A percentile compares a stretch with the other conserved stretches of the same genome.
phyloP scores from a whole-genome alignment of 257 asterid species.

The Nicotiana attenuata region DNA sequence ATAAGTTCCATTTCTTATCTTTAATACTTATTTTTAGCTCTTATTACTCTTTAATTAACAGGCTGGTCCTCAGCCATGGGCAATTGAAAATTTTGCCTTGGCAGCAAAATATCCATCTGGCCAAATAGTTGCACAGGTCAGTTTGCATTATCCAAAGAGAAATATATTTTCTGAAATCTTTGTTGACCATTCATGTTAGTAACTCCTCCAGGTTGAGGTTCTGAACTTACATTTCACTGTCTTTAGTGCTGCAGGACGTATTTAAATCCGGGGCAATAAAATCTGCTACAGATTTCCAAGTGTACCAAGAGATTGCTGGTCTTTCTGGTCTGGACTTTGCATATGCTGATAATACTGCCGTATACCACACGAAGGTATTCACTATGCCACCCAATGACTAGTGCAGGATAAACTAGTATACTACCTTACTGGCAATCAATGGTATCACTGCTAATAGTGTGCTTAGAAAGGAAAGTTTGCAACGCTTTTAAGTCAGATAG shows the following conservation, averaged over 20 bases:
- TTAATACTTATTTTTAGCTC: not conserved
- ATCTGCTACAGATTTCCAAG: constrained; percentile 95
- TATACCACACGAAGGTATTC: constrained; percentile 90
- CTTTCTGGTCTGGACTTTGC: constrained; percentile 99
- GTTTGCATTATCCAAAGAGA: constrained; percentile 8
- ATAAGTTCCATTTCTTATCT: not conserved
- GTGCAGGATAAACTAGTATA: not conserved
- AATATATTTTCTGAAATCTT: not conserved
- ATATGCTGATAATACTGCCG: constrained; percentile 71
- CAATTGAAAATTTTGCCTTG: constrained; percentile 71
- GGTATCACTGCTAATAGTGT: not conserved
- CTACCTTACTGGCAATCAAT: not conserved
- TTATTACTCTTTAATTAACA: constrained; percentile 28
- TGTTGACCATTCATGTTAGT: not conserved
- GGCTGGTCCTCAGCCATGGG: constrained; percentile 99
- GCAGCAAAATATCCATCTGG: constrained; percentile 92
- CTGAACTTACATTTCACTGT: constrained; percentile 18
- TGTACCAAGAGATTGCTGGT: constrained; percentile 83
- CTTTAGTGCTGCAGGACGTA: constrained; percentile 62
- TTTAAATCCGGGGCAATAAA: constrained; percentile 83
- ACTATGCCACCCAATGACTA: not conserved
- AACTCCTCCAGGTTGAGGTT: not conserved
- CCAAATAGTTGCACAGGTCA: constrained; percentile 79
- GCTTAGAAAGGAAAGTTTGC: not conserved
- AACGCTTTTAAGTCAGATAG: not conserved